Base-by-base conservation (phyloP, 2,329 filamentous ascomycete species). In the Aspergillus costaricaensis region DNA sequence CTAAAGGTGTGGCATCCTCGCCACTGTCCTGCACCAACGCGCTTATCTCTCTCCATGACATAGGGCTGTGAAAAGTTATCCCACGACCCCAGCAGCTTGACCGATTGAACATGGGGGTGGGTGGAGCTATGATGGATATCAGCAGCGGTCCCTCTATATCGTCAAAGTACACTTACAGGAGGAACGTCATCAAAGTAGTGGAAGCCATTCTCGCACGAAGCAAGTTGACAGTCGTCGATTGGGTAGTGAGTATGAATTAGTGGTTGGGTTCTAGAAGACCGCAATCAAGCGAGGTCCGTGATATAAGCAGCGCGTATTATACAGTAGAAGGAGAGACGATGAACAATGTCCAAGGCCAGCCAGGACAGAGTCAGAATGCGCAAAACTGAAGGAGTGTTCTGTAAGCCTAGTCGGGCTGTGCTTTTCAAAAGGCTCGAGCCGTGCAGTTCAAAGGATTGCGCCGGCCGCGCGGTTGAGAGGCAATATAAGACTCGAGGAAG, bases 21-120 rank as follows among this genome's bases (percentile, higher is more conserved):
- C 92, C 92, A 97, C 75, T 91, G 87, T 64, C 88, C 87, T 60
- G 82, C 83, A 66, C 91, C 90, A 68, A 90, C 87, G 72, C 90
- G 87, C 65, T 79, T 80, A 78, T 98, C 94, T 68, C 88, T 86
- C 74, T 94, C 87, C 88, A 98, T 92, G 49, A 81, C 81, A 81
- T 96, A 94, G 53, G 86, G 81, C 71, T 85, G 87, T 62, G 84
- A 82, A 78, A 97, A 97, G 80, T 96, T 96, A 80, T 97, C 93
- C 94, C 94, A 98, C 65, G 92, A 96, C 64, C 94, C 94, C 68
- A 95, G 83, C 49, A 97, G 84, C 72, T 91, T 87, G 66, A 97
- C 91, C 48, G 88, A 89, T 64, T 75, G 67, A 51, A 78, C 74
- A 41, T 76, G 71, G 36, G 77, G 74, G 52, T 74, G 72, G 62